Base-by-base conservation (phyloP, 441 rosid species). In the Geranium incanum region DNA sequence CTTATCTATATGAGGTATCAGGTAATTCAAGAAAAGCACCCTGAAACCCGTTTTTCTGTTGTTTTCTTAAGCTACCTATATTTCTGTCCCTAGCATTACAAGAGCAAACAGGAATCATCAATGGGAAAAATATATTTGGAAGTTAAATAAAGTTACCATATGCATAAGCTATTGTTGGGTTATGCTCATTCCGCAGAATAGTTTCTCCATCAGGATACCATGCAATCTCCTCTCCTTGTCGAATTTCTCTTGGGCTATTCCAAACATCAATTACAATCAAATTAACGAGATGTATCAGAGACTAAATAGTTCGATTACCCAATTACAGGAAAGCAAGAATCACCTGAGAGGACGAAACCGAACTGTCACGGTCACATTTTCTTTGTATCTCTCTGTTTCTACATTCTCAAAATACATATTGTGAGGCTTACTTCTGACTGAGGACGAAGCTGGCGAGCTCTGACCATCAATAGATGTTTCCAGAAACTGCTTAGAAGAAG, bases 191-290 rank as follows among this genome's bases (percentile, higher is more conserved):
- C 70, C 98, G 84, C 62, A 95, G 84, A 62, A 95, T 85, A 48
- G 97, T 90, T 85, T 95, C 97, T 68, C 99, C 98, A 74, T 95
- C 99, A 0, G 99, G 97, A 72, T 95, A 95, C 99, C 99, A 95
- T 16, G 99, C 93, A 83, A 95, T 87, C 88, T 92, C 99, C 83
- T 92, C 99, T n/a, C 99, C 99, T 71, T 80, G 95, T 64, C 97
- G 96, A 78, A 92, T 92, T 86, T 95, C 99, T 81, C 97, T 86
- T 11, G 95, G 99, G 81, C 99, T 95, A 74, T 72, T 41, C 68
- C 71, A 78, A 71, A 50, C 65, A 81, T 48, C 57, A 74, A 71
- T 21, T 12, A 67, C 55, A 70, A 60, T 74, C 70, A 84, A 73
- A 71, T 62, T 66, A 67, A 69, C 68, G 70, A 72, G 57, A 45